These are phyloP conservation scores for Eucommia ulmoides DNA, from an alignment of 257 asterid genomes.

Conservation along the genomic window DNA sequence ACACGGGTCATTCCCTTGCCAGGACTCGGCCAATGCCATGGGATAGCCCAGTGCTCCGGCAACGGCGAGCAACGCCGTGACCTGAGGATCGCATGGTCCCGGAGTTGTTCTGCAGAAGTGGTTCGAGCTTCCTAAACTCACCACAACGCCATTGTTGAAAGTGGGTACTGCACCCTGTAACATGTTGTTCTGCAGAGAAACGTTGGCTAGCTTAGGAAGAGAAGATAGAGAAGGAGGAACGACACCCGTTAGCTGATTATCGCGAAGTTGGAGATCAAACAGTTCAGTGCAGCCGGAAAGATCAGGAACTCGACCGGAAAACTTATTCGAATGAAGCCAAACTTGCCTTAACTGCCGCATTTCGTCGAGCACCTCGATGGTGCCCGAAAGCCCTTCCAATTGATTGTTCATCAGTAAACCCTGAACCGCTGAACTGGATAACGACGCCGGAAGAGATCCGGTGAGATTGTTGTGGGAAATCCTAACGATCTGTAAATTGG, in stretches of 20 bases:
- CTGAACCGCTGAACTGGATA: conserved; percentile 44
- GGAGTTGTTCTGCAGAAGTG: conserved; percentile 48
- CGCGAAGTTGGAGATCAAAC: conserved; percentile 47
- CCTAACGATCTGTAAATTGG: conserved; percentile 37
- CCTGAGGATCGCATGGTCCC: conserved; percentile 64
- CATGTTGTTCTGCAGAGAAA: conserved; percentile 41
- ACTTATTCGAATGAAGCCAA: conserved; percentile 65
- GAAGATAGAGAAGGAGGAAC: conserved; percentile 47
- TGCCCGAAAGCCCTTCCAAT: conserved; percentile 37
- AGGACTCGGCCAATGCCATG: conserved; percentile 33
- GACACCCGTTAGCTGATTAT: conserved; percentile 53
- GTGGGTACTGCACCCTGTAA: conserved; percentile 72
- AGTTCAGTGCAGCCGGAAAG: conserved; percentile 41
- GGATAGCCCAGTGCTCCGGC: conserved; percentile 55
- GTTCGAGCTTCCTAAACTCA: conserved; percentile 30
- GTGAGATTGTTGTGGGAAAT: conserved; percentile 59
- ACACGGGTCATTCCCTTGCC: conserved; percentile 77
- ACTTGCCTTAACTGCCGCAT: conserved; percentile 33
- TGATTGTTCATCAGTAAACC: conserved; percentile 60
- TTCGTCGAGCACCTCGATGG: conserved; percentile 32
- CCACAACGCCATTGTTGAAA: conserved; percentile 24
- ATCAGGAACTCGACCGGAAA: conserved; percentile 66
- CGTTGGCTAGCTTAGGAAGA: conserved; percentile 35
- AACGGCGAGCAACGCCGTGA: conserved; percentile 38
- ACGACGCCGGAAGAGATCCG: conserved; percentile 47